A percentile compares a stretch with the other conserved stretches of the same genome.
These are phyloP conservation scores for Ganoderma lucidum DNA, from an alignment of 1,284 basidiomycete species.

Conservation along the genomic window DNA sequence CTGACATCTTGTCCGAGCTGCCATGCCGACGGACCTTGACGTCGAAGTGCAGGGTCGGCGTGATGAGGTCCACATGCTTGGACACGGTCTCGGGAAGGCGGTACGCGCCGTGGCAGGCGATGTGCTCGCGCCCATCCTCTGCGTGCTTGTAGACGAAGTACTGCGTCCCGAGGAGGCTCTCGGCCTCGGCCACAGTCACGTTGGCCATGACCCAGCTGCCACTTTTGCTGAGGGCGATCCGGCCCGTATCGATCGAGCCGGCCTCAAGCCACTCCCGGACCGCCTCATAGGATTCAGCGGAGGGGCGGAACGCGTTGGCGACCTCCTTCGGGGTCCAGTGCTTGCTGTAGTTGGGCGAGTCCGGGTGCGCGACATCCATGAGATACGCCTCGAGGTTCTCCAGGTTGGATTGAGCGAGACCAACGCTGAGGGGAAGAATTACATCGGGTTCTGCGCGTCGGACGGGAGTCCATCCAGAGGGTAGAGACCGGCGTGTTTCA, in stretches of 20 bases:
- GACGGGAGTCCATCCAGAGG: slow-evolving; percentile 46
- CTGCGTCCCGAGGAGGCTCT: slow-evolving; percentile 52
- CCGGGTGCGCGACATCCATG: slow-evolving; percentile 54
- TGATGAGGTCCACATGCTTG: slow-evolving; percentile 35
- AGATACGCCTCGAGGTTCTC: slow-evolving; percentile 51
- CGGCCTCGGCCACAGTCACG: slow-evolving; percentile 53
- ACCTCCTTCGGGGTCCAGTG: slow-evolving; percentile 51
- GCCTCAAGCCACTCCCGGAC: slow-evolving; percentile 53
- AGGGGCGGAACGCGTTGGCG: slow-evolving; percentile 52
- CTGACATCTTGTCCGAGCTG: slow-evolving; percentile 16
- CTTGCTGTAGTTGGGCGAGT: slow-evolving; percentile 49
- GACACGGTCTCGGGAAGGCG: slow-evolving; percentile 35
- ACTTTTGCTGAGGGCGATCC: slow-evolving; percentile 45
- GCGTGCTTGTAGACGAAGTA: slow-evolving; percentile 54
- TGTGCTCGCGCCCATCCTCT: slow-evolving; percentile 26
- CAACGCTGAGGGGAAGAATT: slow-evolving; percentile 51
- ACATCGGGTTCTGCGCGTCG: slow-evolving; percentile 44
- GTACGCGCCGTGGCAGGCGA: slow-evolving; percentile 33
- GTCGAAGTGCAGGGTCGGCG: slow-evolving; percentile 38
- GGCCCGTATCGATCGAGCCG: slow-evolving; percentile 43
- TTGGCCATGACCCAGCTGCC: slow-evolving; percentile 54
- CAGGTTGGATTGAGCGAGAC: slow-evolving; percentile 53
- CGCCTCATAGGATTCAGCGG: slow-evolving; percentile 47
- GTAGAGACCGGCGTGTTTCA: slow-evolving; percentile 46
- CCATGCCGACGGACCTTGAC: slow-evolving; percentile 24